Base-by-base conservation (phyloP, 805 yeast species). In the Metschnikowia colocasiae region DNA sequence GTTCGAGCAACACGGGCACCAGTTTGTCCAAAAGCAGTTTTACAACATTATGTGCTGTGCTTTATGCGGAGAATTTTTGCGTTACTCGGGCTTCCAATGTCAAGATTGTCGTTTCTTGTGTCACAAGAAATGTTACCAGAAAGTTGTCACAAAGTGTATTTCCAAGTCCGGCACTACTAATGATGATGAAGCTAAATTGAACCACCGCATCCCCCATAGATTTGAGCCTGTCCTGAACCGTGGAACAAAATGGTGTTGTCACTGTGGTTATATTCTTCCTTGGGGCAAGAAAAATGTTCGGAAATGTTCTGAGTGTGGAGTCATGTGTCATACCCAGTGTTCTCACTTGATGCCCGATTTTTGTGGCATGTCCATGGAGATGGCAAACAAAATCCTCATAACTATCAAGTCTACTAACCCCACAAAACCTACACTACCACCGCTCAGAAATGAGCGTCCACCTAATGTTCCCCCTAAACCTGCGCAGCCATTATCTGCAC, bases 211-310 rank as follows among this genome's bases (percentile, higher is more conserved):
- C 57, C 99, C 99, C 30, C 99, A 94, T 64, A 81, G 97, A 63
- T 92, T 92, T 64, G 96, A 87, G 56, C 91, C 92, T n/a, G 80
- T 82, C 23, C 79, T 94, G 15, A 94, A 94, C 61, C 83, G 90
- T 68, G 95, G 97, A 59, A 95, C 99, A 2, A 91, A 92, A 62
- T 94, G 99, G 99, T 94, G 99, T 70, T 94, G 98, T 59, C 99
- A 94, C 64, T 94, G 99, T 77, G 99, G 99, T 51, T 89, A 89
- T 62, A 83, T 94, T 44, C 75, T 94, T 52, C 98, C 99, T 15
- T 85, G 97, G 85, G 96, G 98, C 45, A 81, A 85, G 60, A 90
- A 89, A 65, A 90, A 87, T 58, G 95, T 91, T 9, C 78, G 97
- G 43, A 94, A 89, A 64, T 92, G 99, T 75, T 73, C 85, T 4